Evolutionary conservation across 2,329 filamentous ascomycete species (phyloP).

Genomic region (Colletotrichum sp.): DNA sequence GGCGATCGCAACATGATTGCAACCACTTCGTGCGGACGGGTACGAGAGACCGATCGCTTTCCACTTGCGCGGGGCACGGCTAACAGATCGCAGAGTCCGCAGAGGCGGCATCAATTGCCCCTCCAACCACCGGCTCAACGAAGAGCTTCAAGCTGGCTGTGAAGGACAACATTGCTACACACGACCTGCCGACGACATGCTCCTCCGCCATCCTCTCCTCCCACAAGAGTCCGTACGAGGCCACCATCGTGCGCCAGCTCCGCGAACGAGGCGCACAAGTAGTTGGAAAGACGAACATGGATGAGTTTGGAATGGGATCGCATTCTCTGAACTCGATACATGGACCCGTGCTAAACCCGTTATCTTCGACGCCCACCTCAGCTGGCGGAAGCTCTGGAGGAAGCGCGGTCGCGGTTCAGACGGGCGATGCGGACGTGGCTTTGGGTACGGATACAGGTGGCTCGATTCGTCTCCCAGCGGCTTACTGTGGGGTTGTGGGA

Average conservation of each 20-base stretch:
- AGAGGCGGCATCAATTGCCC: neutral
- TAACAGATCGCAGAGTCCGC: neutral
- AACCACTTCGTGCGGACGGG: constrained; percentile 21
- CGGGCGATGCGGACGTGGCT: constrained; percentile 63
- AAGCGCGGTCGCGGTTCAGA: constrained; percentile 83
- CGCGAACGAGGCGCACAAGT: constrained; percentile 66
- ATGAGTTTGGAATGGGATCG: constrained; percentile 96
- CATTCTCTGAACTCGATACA: constrained; percentile 75
- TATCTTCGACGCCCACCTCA: constrained; percentile 54
- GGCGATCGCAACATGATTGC: neutral
- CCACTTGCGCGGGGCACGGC: neutral
- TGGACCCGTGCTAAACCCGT: constrained; percentile 65
- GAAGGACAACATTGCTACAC: constrained; percentile 80
- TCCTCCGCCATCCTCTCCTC: constrained; percentile 75
- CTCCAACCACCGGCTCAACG: neutral
- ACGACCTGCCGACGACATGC: constrained; percentile 76
- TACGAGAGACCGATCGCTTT: neutral
- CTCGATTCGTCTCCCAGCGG: constrained; percentile 84
- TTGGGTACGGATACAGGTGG: constrained; percentile 95
- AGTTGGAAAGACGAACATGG: constrained; percentile 87
- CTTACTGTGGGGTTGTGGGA: constrained; percentile 82
- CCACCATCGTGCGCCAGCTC: constrained; percentile 78
- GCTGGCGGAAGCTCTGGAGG: constrained; percentile 93
- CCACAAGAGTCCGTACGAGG: constrained; percentile 79
- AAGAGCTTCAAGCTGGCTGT: constrained; percentile 59